Conservation (phyloP, 2,329 filamentous ascomycete species). For the Cladosporium sphaerospermum region DNA sequence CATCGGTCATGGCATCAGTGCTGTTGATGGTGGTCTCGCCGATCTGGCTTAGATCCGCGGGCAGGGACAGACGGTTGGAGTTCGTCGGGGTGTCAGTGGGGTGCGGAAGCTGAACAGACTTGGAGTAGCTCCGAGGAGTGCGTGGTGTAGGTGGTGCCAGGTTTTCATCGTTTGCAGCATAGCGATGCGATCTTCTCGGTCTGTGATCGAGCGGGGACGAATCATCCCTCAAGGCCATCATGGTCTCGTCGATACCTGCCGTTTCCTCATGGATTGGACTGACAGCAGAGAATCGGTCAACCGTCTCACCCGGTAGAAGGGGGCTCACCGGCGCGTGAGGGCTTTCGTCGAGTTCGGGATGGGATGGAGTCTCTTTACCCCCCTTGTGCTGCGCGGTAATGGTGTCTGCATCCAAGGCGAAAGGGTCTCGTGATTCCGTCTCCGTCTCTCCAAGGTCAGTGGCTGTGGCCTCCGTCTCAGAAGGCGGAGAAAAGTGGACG, state of each 20-base stretch:
- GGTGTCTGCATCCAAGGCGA: constrained; percentile 29
- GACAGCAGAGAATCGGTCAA: constrained; percentile 28
- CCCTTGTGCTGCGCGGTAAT: constrained; percentile 28
- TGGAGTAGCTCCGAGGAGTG: constrained; percentile 28
- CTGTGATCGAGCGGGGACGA: constrained; percentile 12
- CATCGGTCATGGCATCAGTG: constrained; percentile 31
- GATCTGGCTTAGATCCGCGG: constrained; percentile 27
- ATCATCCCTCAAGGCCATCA: not conserved
- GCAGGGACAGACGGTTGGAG: constrained; percentile 25
- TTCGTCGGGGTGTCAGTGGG: constrained; percentile 19
- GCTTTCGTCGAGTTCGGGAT: not conserved
- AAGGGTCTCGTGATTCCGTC: constrained; percentile 28
- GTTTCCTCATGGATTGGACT: constrained; percentile 29
- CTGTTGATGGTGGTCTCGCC: constrained; percentile 27
- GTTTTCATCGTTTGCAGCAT: constrained; percentile 15
- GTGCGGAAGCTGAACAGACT: constrained; percentile 27
- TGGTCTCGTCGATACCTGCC: constrained; percentile 25
- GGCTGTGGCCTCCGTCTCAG: constrained; percentile 23
- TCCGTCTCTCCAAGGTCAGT: constrained; percentile 20
- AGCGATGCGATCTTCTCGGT: constrained; percentile 7
- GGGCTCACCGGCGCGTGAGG: constrained; percentile 25
- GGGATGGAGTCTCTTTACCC: constrained; percentile 12
- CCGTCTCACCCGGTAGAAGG: constrained; percentile 24
- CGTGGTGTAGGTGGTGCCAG: constrained; percentile 25
- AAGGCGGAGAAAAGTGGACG: constrained; percentile 26